phyloP scores from a whole-genome alignment of 2,329 filamentous ascomycete species.

The Trichoderma brevicompactum region DNA sequence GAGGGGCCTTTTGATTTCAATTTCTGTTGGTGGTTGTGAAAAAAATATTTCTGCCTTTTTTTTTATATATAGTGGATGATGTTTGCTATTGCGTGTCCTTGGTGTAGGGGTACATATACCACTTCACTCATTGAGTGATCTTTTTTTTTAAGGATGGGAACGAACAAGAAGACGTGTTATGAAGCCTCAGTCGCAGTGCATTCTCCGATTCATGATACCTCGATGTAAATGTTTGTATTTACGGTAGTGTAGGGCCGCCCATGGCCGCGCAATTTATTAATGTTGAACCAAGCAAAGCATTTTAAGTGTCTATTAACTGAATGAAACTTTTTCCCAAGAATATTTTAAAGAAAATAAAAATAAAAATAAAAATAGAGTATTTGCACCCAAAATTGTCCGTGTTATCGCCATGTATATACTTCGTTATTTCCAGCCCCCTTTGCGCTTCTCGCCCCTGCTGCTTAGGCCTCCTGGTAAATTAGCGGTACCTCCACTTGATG shows the following conservation, averaged over 20 bases:
- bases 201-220: slow-evolving; percentile 42
- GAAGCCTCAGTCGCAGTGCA: slow-evolving; percentile 33
- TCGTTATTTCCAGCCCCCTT: slow-evolving; percentile 42
- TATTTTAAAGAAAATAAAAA: background rate
- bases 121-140: slow-evolving; percentile 25
- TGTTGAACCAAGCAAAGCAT: slow-evolving; percentile 27
- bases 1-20: slow-evolving; percentile 4
- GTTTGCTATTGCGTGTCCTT: slow-evolving; percentile 12
- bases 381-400: background rate
- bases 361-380: too few species aligned
- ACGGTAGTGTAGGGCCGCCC: slow-evolving; percentile 19
- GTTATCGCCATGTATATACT: background rate
- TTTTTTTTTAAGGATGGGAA: slow-evolving; percentile 21
- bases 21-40: background rate
- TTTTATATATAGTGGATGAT: slow-evolving; percentile 13
- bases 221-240: slow-evolving; percentile 32
- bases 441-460: slow-evolving; percentile 41
- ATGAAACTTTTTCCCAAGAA: background rate
- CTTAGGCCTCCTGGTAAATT: slow-evolving; percentile 32
- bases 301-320: background rate
- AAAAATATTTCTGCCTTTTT: background rate
- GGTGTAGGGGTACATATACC: slow-evolving; percentile 15
- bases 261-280: slow-evolving; percentile 30
- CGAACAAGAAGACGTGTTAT: slow-evolving; percentile 22
- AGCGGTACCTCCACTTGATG: slow-evolving; percentile 32